Conservation (phyloP, 352 stramenopile genomes). For the Peronospora tabacina region DNA sequence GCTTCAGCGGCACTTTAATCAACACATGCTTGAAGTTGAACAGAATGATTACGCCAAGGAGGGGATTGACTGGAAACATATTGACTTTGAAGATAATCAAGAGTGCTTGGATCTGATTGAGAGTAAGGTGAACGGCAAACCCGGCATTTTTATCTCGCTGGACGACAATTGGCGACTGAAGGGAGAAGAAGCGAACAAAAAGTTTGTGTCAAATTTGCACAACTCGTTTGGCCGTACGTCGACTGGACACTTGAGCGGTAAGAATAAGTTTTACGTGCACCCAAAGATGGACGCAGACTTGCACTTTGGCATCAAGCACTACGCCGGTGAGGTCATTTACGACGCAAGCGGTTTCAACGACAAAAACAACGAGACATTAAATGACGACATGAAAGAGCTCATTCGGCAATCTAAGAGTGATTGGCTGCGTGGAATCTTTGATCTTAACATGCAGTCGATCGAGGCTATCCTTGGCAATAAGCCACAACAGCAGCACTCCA, state of each 20-base stretch:
- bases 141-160: conserved; percentile 91
- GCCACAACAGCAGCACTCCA: conserved; percentile 54
- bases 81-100: conserved; percentile 92
- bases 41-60: conserved; percentile 97
- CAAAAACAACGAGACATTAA: conserved; percentile 97
- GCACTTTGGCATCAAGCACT: conserved; percentile 86
- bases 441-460: conserved; percentile 81
- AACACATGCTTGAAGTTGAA: conserved; percentile 95
- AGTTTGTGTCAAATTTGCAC: conserved; percentile 87
- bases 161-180: conserved; percentile 95
- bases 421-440: conserved; percentile 82
- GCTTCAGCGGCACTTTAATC: conserved; percentile 90
- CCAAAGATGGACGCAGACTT: conserved; percentile 87
- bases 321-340: conserved; percentile 94
- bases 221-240: conserved; percentile 67
- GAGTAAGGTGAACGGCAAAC: conserved; percentile 82
- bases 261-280: conserved; percentile 87
- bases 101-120: conserved; percentile 91
- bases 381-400: conserved; percentile 91
- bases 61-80: conserved; percentile 89
- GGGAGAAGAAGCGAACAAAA: conserved; percentile 87
- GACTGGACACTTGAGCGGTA: conserved; percentile 42
- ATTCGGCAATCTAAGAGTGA: conserved; percentile 80
- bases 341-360: conserved; percentile 96
- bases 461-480: conserved; percentile 71